phyloP scores from a whole-genome alignment of 352 stramenopile genomes.

The Albugo candida region DNA sequence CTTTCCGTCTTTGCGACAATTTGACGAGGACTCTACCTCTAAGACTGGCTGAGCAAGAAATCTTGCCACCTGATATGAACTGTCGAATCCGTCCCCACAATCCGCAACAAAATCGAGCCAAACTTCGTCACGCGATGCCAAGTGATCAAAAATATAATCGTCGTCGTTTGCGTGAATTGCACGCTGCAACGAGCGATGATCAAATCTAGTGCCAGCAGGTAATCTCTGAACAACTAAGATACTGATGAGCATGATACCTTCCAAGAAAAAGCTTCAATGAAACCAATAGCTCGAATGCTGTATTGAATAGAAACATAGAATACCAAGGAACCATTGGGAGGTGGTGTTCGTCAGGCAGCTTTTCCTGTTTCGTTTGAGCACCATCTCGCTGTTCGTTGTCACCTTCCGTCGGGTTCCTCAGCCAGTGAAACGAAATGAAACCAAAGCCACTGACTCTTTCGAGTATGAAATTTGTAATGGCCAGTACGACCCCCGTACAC shows the following conservation, averaged over 20 bases:
- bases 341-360: constrained; percentile 45
- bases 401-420: constrained; percentile 11
- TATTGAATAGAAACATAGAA: constrained; percentile 84
- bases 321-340: constrained; percentile 88
- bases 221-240: no score
- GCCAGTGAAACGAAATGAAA: constrained; percentile 66
- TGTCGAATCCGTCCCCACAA: constrained; percentile 86
- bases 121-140: constrained; percentile 51
- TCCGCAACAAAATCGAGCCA: constrained; percentile 91
- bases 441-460: constrained; percentile 62
- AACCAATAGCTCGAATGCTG: constrained; percentile 82
- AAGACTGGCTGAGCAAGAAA: constrained; percentile 79
- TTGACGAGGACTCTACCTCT: constrained; percentile 31
- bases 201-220: constrained; percentile 18
- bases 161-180: constrained; percentile 52
- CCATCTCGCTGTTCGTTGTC: constrained; percentile 27
- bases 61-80: constrained; percentile 82
- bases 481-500: constrained; percentile 56
- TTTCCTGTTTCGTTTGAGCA: constrained; percentile 24
- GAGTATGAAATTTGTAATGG: constrained; percentile 69
- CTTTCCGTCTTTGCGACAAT: neutral
- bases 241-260: constrained; percentile 9
- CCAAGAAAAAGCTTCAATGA: constrained; percentile 88
- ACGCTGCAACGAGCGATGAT: constrained; percentile 81
- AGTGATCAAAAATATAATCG: constrained; percentile 69